Evolutionary conservation across 1,139 yeast genomes (phyloP).

Genomic region (Candida neerlandica): DNA sequence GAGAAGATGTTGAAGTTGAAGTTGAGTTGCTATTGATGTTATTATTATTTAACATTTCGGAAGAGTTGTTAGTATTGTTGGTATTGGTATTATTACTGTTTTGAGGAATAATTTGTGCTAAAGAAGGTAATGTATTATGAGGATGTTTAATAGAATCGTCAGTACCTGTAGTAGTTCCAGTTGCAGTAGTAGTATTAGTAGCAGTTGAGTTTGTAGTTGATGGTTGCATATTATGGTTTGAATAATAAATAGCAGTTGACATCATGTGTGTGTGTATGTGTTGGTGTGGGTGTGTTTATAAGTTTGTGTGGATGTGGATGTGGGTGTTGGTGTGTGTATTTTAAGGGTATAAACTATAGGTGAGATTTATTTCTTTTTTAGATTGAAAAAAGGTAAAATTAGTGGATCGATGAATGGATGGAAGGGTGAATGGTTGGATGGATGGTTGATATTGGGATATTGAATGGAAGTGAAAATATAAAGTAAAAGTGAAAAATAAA

Average conservation of each 20-base stretch:
- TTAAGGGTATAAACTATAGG: too few relatives aligned
- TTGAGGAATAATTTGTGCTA: constrained; percentile 35
- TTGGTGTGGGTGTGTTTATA: neutral
- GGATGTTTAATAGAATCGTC: constrained; percentile 1
- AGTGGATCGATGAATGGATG: neutral
- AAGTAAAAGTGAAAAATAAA: too few relatives aligned
- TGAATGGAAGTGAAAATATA: too few relatives aligned
- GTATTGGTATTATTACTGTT: constrained; percentile 9
- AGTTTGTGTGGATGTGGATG: too few relatives aligned
- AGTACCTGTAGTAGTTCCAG: neutral
- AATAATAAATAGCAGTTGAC: constrained; percentile 37
- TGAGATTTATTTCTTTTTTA: too few relatives aligned
- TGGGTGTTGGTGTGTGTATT: too few relatives aligned
- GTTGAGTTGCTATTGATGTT: constrained; percentile 10
- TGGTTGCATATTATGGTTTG: constrained; percentile 27
- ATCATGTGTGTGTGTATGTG: constrained; percentile 14
- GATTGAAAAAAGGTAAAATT: neutral
- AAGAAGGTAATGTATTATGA: constrained; percentile 33
- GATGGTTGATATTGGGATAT: too few relatives aligned
- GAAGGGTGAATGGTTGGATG: neutral
- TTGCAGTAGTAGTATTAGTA: neutral
- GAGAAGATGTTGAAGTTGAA: constrained; percentile 6
- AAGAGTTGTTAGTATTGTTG: constrained; percentile 1
- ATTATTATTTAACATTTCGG: neutral
- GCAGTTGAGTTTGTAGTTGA: constrained; percentile 18